Base-by-base conservation (phyloP, 2,329 filamentous ascomycete genomes). In the Alternaria consortialis region DNA sequence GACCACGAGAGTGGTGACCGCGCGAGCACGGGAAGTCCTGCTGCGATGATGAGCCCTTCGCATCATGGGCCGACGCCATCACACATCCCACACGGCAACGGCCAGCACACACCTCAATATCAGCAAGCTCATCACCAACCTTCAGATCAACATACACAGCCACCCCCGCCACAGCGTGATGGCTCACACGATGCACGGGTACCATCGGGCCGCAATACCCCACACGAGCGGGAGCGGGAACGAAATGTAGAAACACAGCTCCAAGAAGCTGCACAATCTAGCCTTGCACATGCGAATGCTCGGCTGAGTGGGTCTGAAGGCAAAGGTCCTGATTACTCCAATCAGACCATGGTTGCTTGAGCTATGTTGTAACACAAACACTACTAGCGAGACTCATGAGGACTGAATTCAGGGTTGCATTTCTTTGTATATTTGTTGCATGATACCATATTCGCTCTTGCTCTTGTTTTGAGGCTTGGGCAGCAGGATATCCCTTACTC, bases 231-330 rank as follows among this genome's bases (percentile, higher is more conserved):
- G 20, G 66, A 72, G 17, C 62, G 66, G 11, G 70, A 73, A 25
- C 43, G 61, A 6, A 70, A 67, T 11, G 64, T 72, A 5, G 73
- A 76, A 44, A 65, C 64, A 0, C 75, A 78, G 46, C 56, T 78
- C 29, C 74, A 77, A 39, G 75, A 78, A 62, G 75, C 75, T 4
- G 74, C 74, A 7, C 72, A 77, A 56, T 73, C 69, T 1, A 62
- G 73, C 34, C 70, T 77, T n/a, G 75, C 74, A 5, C 75, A 77
- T 40, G 64, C 71, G 4, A 65, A 56, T 31, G 51, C 68, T 15
- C 58, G 69, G 27, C 27, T 74, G 15, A 54, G 62, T 34, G 58
- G 54, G 25, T 40, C 64, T 13, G 62, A 62, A 7, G 63, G 54
- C 23, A 72, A 70, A 37, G 59, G 56, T 9, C n/a, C 60, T 5